Percentiles rank a stretch among this genome's conserved stretches.
phyloP scores from a whole-genome alignment of 371 early-diverging fungal species.

The Syncephalastrum monosporum region DNA sequence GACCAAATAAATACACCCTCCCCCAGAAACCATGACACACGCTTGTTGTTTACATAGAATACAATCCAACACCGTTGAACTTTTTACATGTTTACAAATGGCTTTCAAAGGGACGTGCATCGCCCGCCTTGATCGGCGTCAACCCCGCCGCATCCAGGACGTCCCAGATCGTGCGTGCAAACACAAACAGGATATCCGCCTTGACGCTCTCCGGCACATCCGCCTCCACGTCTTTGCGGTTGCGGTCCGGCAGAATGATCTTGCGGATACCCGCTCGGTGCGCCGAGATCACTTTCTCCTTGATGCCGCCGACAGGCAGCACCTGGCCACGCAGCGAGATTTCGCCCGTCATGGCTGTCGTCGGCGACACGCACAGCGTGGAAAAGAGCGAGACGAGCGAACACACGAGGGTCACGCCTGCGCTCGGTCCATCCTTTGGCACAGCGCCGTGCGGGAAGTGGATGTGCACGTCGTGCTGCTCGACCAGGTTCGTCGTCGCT shows the following conservation, averaged over 20 bases:
- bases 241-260: slow-evolving; percentile 60
- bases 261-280: slow-evolving; percentile 75
- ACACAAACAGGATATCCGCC: slow-evolving; percentile 72
- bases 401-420: slow-evolving; percentile 41
- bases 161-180: slow-evolving; percentile 67
- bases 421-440: slow-evolving; percentile 54
- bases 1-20: slow-evolving; percentile 72
- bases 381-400: slow-evolving; percentile 76
- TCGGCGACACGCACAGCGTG: slow-evolving; percentile 52
- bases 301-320: slow-evolving; percentile 84
- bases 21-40: slow-evolving; percentile 15
- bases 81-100: slow-evolving; percentile 5
- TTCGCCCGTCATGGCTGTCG: slow-evolving; percentile 86
- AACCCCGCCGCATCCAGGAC: slow-evolving; percentile 63
- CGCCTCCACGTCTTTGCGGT: slow-evolving; percentile 57
- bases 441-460: slow-evolving; percentile 81
- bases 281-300: slow-evolving; percentile 85
- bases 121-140: slow-evolving; percentile 17
- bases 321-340: slow-evolving; percentile 83
- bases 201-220: slow-evolving; percentile 71
- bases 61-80: background rate
- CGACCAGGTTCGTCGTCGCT: slow-evolving; percentile 39
- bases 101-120: slow-evolving; percentile 21
- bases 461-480: slow-evolving; percentile 72
- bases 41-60: background rate